phyloP scores from a whole-genome alignment of 2,329 filamentous ascomycete species.

The Thermothelomyces thermophilus region DNA sequence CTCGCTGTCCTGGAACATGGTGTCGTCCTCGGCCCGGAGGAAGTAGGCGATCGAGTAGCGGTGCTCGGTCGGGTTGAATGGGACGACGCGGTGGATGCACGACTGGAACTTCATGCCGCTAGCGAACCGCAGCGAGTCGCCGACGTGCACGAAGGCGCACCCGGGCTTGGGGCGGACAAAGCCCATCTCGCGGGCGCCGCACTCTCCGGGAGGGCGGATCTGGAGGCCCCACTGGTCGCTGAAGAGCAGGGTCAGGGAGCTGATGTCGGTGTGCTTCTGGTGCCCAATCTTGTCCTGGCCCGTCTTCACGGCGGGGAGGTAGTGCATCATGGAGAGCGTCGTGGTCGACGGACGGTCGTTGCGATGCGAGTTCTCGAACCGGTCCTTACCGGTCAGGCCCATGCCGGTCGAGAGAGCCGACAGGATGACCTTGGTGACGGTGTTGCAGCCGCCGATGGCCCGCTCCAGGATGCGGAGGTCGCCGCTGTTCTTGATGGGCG shows the following conservation, averaged over 20 bases:
- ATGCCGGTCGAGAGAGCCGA: conserved; percentile 44
- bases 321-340: conserved; percentile 51
- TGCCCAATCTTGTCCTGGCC: conserved; percentile 42
- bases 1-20: conserved; percentile 49
- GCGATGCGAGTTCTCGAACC: conserved; percentile 47
- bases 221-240: conserved; percentile 52
- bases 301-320: conserved; percentile 38
- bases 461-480: conserved; percentile 44
- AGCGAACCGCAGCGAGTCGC: conserved; percentile 52
- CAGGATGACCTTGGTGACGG: conserved; percentile 44
- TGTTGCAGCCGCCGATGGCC: conserved; percentile 44
- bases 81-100: conserved; percentile 53
- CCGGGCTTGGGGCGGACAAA: conserved; percentile 47
- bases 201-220: conserved; percentile 39
- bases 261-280: conserved; percentile 53
- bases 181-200: conserved; percentile 38
- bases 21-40: conserved; percentile 49
- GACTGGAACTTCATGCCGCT: conserved; percentile 47
- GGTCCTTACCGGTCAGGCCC: conserved; percentile 37
- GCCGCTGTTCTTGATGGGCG: conserved; percentile 41
- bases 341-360: conserved; percentile 44
- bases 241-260: conserved; percentile 49
- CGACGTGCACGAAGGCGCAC: conserved; percentile 51
- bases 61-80: conserved; percentile 45
- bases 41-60: conserved; percentile 55